These are phyloP conservation scores for Flaveria linearis DNA, from an alignment of 129 eudicot genomes.

Conservation along the genomic window DNA sequence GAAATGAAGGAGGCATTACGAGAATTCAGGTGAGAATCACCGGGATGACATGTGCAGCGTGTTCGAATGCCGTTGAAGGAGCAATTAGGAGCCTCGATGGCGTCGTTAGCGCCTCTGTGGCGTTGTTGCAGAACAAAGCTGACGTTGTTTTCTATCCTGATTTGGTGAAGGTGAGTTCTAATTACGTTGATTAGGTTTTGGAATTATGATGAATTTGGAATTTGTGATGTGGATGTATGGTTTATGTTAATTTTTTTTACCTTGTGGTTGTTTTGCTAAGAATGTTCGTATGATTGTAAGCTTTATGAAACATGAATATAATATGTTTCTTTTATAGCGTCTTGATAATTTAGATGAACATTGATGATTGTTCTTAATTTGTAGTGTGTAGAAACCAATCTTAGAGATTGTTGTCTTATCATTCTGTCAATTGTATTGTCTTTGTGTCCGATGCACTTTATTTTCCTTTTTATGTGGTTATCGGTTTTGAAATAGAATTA, in stretches of 20 bases:
- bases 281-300: conserved; percentile 16
- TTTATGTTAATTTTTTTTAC: too few species aligned
- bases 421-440: not conserved
- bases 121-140: conserved; percentile 79
- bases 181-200: too few species aligned
- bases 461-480: not conserved
- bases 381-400: not conserved
- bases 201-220: too few species aligned
- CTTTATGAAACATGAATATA: conserved; percentile 3
- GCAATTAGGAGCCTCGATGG: conserved; percentile 66
- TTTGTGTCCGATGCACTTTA: not conserved
- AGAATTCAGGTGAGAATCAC: conserved; percentile 68
- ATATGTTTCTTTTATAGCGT: not conserved
- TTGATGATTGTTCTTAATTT: not conserved
- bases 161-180: conserved; percentile 46
- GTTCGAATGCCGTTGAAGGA: conserved; percentile 78
- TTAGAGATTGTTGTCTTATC: conserved; percentile 2
- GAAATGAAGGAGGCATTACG: conserved; percentile 24
- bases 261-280: not conserved
- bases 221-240: too few species aligned
- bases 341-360: not conserved
- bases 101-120: conserved; percentile 70
- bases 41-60: conserved; percentile 96
- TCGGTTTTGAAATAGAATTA: not conserved
- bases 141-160: conserved; percentile 57